Evolutionary conservation across 2,329 filamentous ascomycete species (phyloP), one percentile per base, ranked within the genome.

Genomic region (Botryotinia convoluta): DNA sequence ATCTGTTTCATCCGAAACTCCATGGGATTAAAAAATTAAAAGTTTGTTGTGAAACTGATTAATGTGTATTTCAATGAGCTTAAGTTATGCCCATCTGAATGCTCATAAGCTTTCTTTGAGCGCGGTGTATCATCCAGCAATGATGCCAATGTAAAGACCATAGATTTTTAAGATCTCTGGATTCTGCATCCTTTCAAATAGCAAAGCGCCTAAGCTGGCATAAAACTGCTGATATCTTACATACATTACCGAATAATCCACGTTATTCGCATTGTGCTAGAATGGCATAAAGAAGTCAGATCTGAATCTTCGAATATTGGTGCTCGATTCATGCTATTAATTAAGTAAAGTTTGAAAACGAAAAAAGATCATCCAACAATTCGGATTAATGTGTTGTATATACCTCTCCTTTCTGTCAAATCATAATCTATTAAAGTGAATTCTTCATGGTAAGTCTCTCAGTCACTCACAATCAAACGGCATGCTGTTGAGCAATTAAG

Each of bases 21-120:
- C 26, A 10, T 63, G 22, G n/a, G 6, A 57, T 26, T 2, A 20
- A 3, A 59, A 22, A 0, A 3, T 32, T 16, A 8, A 18, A 9
- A 29, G 0, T 18, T 8, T 29, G 0, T 4, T 29, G n/a, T 29
- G 14, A 57, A 0, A 4, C 14, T 3, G n/a, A 32, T 1, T 1
- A 4, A 4, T 29, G 3, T 29, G 5, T 1, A 32, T 57, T 1
- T 14, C 16, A 57, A 29, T 9, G 7, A 18, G 51, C 51, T 18
- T 0, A 6, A 29, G 12, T 29, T 8, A 18, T 3, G 4, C 8
- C 18, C 14, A 32, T 9, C 51, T 57, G n/a, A 32, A 18, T 18
- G 14, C 16, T 4, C 51, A 18, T 5, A 1, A 18, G n/a, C 14
- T 57, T 29, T 57, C n/a, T 57, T 8, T 9, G 16, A 18, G n/a